Conservation (phyloP, 2,329 filamentous ascomycete genomes). For the Ophiocordyceps camponoti-floridani region DNA sequence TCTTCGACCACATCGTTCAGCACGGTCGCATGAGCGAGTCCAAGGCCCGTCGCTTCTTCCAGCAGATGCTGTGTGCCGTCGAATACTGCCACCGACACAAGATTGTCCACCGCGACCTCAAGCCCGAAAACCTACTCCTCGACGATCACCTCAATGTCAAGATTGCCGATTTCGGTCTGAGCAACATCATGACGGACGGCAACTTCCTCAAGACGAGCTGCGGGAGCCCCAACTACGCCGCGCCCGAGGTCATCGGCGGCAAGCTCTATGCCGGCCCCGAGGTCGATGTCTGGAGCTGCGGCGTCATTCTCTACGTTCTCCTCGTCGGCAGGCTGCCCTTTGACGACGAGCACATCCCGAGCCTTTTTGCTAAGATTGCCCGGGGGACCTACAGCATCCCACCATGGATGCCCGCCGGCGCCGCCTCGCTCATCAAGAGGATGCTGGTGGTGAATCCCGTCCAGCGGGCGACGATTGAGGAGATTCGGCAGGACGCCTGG, state of each 20-base stretch:
- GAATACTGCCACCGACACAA: constrained; percentile 99
- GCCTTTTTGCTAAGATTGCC: constrained; percentile 93
- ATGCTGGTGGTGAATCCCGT: constrained; percentile 95
- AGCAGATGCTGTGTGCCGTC: constrained; percentile 96
- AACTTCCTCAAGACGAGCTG: constrained; percentile 99
- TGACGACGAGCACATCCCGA: constrained; percentile 96
- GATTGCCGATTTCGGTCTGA: constrained; percentile 95
- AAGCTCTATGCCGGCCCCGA: constrained; percentile 96
- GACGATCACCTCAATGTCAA: constrained; percentile 96
- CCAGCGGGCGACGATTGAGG: constrained; percentile 80
- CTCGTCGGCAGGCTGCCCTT: constrained; percentile 76
- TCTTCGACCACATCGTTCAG: constrained; percentile 96
- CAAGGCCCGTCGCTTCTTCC: constrained; percentile 93
- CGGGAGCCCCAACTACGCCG: constrained; percentile 94
- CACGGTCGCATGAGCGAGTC: constrained; percentile 81
- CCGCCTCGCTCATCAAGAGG: constrained; percentile 65
- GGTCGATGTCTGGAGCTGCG: constrained; percentile 96
- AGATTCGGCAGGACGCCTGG: constrained; percentile 88
- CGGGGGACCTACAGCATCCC: constrained; percentile 87
- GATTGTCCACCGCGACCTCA: constrained; percentile 93
- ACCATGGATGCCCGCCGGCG: constrained; percentile 74
- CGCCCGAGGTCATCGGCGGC: constrained; percentile 91
- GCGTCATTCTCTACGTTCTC: constrained; percentile 75
- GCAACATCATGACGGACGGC: constrained; percentile 99
- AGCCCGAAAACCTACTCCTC: constrained; percentile 89